Conservation (phyloP, 2,329 filamentous ascomycete genomes). For the Xylariaceae sp. region DNA sequence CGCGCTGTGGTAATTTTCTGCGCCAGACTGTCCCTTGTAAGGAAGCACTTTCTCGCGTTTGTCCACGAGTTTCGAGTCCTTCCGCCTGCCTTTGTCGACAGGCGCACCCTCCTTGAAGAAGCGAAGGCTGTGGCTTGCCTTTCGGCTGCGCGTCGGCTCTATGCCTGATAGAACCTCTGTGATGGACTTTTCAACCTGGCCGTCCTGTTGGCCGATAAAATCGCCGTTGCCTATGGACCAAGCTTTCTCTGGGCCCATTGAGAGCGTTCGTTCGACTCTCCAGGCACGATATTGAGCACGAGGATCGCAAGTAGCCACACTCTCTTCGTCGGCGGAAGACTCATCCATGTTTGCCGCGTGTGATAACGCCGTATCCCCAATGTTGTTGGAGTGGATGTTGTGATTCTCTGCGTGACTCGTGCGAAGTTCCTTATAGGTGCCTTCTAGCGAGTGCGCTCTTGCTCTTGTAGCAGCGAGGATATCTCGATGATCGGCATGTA, state of each 20-base stretch:
- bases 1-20: constrained; percentile 13
- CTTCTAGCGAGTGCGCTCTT: constrained; percentile 37
- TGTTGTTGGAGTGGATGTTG: constrained; percentile 22
- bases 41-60: constrained; percentile 38
- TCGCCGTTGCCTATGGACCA: constrained; percentile 59
- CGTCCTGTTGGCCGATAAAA: constrained; percentile 43
- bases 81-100: constrained; percentile 52
- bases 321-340: constrained; percentile 13
- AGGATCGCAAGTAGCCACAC: constrained; percentile 18
- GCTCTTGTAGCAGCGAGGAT: constrained; percentile 26
- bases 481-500: constrained; percentile 28
- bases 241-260: constrained; percentile 50
- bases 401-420: constrained; percentile 24
- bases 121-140: constrained; percentile 62
- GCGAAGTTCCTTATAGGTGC: constrained; percentile 37
- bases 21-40: constrained; percentile 27
- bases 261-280: constrained; percentile 38
- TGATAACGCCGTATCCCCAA: constrained; percentile 30
- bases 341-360: constrained; percentile 8
- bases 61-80: constrained; percentile 35
- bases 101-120: constrained; percentile 65
- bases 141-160: constrained; percentile 62
- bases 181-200: constrained; percentile 62
- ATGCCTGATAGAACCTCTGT: constrained; percentile 56
- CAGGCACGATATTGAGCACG: constrained; percentile 31